Conservation (phyloP, 2,329 filamentous ascomycete species). For the Emmonsia crescens region DNA sequence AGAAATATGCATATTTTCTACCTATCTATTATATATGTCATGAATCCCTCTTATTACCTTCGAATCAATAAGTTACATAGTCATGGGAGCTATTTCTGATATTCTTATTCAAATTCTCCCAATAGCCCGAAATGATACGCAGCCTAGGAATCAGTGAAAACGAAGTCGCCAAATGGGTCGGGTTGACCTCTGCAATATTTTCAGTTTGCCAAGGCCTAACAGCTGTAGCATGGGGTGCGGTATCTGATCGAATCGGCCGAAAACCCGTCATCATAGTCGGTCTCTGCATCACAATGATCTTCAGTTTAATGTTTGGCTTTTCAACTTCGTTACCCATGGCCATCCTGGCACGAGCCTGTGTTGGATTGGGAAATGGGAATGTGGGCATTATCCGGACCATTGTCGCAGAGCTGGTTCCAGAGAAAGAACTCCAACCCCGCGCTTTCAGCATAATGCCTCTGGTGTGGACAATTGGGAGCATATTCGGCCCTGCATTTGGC, state of each 20-base stretch:
- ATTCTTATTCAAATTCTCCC: conserved; percentile 11
- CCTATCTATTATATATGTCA: not conserved
- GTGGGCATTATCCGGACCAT: conserved; percentile 87
- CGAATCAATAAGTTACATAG: conserved; percentile 8
- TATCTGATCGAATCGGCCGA: conserved; percentile 67
- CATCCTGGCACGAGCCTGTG: conserved; percentile 62
- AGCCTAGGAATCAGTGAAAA: conserved; percentile 58
- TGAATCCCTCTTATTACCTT: not conserved
- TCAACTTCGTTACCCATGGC: conserved; percentile 71
- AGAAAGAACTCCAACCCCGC: conserved; percentile 72
- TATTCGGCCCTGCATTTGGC: conserved; percentile 80
- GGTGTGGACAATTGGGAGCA: conserved; percentile 75
- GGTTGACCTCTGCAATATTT: conserved; percentile 60
- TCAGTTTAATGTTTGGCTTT: conserved; percentile 73
- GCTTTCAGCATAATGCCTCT: conserved; percentile 93
- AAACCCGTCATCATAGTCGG: conserved; percentile 71
- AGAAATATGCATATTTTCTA: not conserved
- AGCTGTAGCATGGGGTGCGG: conserved; percentile 63
- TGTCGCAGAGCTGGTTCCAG: conserved; percentile 84
- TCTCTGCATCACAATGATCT: conserved; percentile 66
- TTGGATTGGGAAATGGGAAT: conserved; percentile 80
- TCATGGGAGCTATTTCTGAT: not conserved
- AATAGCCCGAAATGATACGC: conserved; percentile 69
- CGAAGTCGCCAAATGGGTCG: conserved; percentile 71
- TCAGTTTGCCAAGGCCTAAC: conserved; percentile 61